These are phyloP conservation scores for Globisporangium cystogenes DNA, from an alignment of 352 stramenopile species.

Conservation along the genomic window DNA sequence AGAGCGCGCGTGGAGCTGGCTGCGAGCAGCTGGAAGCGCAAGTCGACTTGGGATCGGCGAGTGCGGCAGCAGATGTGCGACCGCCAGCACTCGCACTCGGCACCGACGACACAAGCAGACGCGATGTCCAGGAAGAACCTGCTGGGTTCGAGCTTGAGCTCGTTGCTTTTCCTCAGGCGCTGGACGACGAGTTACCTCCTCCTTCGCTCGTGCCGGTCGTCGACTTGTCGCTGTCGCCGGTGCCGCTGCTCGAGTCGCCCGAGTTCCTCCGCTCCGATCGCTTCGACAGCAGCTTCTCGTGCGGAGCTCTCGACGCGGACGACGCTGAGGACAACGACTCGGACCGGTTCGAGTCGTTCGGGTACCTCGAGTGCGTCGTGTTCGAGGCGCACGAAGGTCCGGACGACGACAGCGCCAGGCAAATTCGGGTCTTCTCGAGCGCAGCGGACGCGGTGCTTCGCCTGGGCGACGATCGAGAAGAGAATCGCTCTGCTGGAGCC, in stretches of 20 bases:
- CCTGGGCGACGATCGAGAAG: background rate
- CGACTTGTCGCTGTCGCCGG: conserved; percentile 8
- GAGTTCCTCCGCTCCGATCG: background rate
- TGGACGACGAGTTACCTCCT: background rate
- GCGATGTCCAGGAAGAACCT: background rate
- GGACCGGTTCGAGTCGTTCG: conserved; percentile 32
- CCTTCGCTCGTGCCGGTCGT: background rate
- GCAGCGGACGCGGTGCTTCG: background rate
- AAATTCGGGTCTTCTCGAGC: background rate
- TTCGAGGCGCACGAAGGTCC: conserved; percentile 8
- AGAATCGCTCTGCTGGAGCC: background rate
- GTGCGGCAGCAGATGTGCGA: background rate
- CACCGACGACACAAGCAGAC: background rate
- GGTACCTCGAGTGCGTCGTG: conserved; percentile 22
- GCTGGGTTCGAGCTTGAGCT: background rate
- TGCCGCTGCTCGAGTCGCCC: conserved; percentile 12
- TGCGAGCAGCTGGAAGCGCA: background rate
- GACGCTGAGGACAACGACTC: conserved; percentile 3
- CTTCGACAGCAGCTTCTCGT: conserved; percentile 7
- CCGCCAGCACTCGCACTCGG: background rate
- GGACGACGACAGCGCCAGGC: background rate
- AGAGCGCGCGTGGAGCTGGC: background rate
- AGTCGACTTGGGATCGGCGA: background rate
- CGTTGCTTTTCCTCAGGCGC: background rate
- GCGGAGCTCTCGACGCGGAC: background rate